Conservation (phyloP, 345 rosid genomes). For the Melaleuca alternifolia region DNA sequence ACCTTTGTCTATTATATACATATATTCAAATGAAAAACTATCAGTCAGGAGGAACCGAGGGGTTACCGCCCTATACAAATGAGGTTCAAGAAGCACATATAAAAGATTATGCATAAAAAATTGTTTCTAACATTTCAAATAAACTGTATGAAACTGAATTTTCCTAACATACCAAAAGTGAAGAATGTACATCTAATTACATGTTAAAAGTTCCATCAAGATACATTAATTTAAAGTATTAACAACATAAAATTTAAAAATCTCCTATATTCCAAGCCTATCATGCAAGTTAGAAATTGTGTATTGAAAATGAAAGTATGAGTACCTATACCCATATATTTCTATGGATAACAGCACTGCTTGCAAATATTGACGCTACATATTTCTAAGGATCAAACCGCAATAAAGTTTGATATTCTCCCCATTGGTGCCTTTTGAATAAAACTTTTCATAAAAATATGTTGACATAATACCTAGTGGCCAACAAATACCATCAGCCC, state of each 20-base stretch:
- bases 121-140: background rate
- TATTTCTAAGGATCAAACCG: background rate
- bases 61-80: background rate
- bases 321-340: background rate
- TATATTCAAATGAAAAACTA: background rate
- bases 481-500: background rate
- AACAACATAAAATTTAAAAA: background rate
- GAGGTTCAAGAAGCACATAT: background rate
- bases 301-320: background rate
- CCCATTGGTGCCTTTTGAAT: too few relatives aligned
- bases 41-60: background rate
- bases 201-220: background rate
- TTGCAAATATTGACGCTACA: background rate
- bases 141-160: background rate
- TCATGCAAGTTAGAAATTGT: background rate
- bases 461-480: background rate
- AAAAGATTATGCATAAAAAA: background rate
- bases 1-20: background rate
- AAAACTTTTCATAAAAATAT: background rate
- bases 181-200: background rate
- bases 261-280: background rate
- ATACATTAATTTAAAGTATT: background rate
- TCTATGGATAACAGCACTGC: background rate
- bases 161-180: background rate
- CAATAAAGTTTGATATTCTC: background rate